phyloP scores from a whole-genome alignment of 306 rosid species.

The Cucumis melo region DNA sequence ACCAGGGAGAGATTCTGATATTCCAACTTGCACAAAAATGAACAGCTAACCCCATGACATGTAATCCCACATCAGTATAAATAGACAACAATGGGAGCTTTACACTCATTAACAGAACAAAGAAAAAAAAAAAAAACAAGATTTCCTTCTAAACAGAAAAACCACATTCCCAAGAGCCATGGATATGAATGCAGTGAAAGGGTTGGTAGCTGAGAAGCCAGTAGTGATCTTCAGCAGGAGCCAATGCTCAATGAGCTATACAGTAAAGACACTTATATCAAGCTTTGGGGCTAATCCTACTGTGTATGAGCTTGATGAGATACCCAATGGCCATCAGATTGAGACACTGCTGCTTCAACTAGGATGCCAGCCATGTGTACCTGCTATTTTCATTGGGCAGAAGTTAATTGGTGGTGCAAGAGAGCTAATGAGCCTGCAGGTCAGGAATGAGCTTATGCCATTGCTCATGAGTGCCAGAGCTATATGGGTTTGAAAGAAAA shows the following conservation, averaged over 20 bases:
- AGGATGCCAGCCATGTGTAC: constrained; percentile 49
- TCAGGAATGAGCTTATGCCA: constrained; percentile 39
- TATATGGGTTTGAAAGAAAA: constrained; percentile 28
- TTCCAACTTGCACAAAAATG: constrained; percentile 7
- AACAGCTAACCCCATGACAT: background rate
- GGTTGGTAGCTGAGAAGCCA: constrained; percentile 45
- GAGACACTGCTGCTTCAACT: constrained; percentile 28
- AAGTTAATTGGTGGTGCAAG: constrained; percentile 50
- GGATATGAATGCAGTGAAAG: constrained; percentile 37
- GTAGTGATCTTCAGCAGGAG: constrained; percentile 71
- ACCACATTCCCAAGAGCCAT: background rate
- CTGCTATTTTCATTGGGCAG: constrained; percentile 62
- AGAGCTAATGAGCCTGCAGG: constrained; percentile 40
- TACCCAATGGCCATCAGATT: constrained; percentile 34
- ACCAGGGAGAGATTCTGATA: constrained; percentile 2
- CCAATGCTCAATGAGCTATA: constrained; percentile 31
- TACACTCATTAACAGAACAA: constrained; percentile 15
- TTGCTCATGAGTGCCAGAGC: constrained; percentile 45
- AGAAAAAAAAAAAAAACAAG: background rate
- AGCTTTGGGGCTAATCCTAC: constrained; percentile 39
- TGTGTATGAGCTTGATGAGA: constrained; percentile 39
- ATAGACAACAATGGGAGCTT: background rate
- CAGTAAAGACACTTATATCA: constrained; percentile 32
- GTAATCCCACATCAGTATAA: background rate
- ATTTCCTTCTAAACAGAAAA: background rate